Evolutionary conservation across 1,139 yeast genomes (phyloP), one percentile per base, ranked within the genome.

Genomic region (Suhomyces taliae): DNA sequence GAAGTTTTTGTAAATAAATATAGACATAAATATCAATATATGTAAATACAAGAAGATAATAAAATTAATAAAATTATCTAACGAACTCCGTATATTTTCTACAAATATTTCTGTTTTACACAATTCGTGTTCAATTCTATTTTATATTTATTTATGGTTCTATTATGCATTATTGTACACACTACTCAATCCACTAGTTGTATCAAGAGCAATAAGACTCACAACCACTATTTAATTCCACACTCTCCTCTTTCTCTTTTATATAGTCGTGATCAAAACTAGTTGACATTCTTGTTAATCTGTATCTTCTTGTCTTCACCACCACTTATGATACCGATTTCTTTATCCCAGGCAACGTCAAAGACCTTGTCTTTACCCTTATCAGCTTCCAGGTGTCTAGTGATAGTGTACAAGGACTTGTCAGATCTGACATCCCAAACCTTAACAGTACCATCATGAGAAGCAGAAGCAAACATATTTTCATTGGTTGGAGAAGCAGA

Each of bases 401-500:
- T 80, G 44, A 91, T 82, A n/a, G 95, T 88, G 65, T 87, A 88
- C 70, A 90, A 74, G n/a, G 95, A 79, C 58, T 85, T 82, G 54
- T 85, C 88, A 2, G 97, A 87, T 60, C 99, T 82, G 10, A 91
- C 80, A 66, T 93, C 99, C 99, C 99, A 93, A 19, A 93, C 87
- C 58, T 90, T 85, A 38, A 87, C 95, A 2, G 96, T 87, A 27
- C 98, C 97, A 66, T 93, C 99, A 64, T 90, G 97, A 11, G 97
- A 90, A 14, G 87, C 96, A 7, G 96, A 87, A 19, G 90, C 83
- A 60, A 93, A 79, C 84, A 90, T 82, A 66, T 89, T 85, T 43
- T 82, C 87, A 57, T 83, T 86, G 53, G 79, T 81, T 9, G 96
- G 93, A 48, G 86, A 79, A 6, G 87, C 80, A 37, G 85, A 81